These are phyloP conservation scores for Nannizziopsis barbatae DNA, from an alignment of 2,329 filamentous ascomycete genomes.

Conservation along the genomic window DNA sequence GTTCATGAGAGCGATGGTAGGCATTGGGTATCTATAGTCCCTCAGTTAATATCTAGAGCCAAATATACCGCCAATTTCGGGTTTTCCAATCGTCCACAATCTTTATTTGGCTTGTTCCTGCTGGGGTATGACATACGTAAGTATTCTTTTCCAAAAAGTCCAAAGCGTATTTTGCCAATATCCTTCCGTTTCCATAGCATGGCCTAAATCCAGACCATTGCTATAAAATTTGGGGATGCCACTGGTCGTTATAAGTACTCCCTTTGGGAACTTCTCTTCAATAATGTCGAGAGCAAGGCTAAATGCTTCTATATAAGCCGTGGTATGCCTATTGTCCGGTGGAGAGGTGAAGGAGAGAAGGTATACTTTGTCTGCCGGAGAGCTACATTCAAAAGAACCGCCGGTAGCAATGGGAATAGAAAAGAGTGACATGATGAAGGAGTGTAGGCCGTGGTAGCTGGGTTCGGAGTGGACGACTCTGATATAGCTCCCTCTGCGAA, in stretches of 20 bases:
- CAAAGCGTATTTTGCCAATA: conserved; percentile 55
- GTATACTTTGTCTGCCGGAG: conserved; percentile 37
- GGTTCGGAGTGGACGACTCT: background rate
- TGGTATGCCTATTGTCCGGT: conserved; percentile 65
- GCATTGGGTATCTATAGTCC: conserved; percentile 56
- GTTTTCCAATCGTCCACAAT: too few species aligned
- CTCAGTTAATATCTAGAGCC: background rate
- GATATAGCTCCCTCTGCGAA: background rate
- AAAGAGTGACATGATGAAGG: conserved; percentile 9
- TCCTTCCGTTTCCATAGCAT: conserved; percentile 48
- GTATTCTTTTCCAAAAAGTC: conserved; percentile 52
- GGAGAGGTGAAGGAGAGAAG: conserved; percentile 60
- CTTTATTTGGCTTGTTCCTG: too few species aligned
- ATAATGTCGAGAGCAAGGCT: conserved; percentile 63
- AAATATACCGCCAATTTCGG: too few species aligned
- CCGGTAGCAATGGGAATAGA: conserved; percentile 9
- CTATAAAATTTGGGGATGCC: conserved; percentile 68
- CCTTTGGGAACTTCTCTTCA: conserved; percentile 55
- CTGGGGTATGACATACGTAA: conserved; percentile 38
- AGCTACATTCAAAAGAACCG: conserved; percentile 11
- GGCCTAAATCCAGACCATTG: conserved; percentile 67
- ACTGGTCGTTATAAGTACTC: conserved; percentile 67
- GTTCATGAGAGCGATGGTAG: conserved; percentile 66
- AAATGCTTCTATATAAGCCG: conserved; percentile 55
- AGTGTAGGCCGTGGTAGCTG: background rate